These are phyloP conservation scores for Thalassiosira mediterranea DNA, from an alignment of 352 stramenopile species.

Conservation along the genomic window DNA sequence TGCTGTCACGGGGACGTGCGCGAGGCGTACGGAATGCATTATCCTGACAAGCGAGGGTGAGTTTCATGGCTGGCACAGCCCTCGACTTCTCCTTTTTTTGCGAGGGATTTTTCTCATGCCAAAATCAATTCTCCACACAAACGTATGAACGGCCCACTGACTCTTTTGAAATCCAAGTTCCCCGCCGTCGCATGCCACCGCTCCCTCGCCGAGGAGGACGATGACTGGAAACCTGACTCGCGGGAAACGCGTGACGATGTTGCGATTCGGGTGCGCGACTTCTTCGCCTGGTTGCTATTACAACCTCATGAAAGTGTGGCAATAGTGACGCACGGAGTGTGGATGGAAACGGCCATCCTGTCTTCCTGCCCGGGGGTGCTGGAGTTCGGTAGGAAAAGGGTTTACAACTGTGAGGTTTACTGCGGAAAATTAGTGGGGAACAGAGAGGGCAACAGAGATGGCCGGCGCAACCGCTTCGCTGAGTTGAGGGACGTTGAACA, in stretches of 20 bases:
- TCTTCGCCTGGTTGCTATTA: conserved; percentile 54
- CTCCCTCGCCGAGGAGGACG: conserved; percentile 64
- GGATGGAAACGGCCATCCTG: conserved; percentile 72
- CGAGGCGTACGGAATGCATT: conserved; percentile 78
- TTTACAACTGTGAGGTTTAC: conserved; percentile 80
- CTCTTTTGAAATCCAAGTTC: conserved; percentile 51
- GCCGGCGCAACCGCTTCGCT: too few species aligned
- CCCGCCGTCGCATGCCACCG: conserved; percentile 57
- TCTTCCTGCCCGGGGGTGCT: conserved; percentile 53
- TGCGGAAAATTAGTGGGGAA: conserved; percentile 35
- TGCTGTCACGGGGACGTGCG: conserved; percentile 57
- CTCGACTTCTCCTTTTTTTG: conserved; percentile 5
- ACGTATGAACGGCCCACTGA: conserved; percentile 23
- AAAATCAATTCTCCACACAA: not conserved
- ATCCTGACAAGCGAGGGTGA: conserved; percentile 68
- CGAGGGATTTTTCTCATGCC: conserved; percentile 31
- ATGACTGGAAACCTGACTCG: conserved; percentile 49
- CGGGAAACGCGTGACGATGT: conserved; percentile 67
- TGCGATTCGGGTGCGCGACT: conserved; percentile 46
- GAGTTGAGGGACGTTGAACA: conserved; percentile 13
- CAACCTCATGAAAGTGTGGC: conserved; percentile 62
- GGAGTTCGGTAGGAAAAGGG: conserved; percentile 57
- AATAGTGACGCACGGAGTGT: conserved; percentile 77
- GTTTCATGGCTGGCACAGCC: conserved; percentile 22
- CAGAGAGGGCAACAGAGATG: not conserved